A percentile compares a stretch with the other conserved stretches of the same genome.
phyloP scores from a whole-genome alignment of 768 basidiomycete genomes.

The Mycena latifolia region DNA sequence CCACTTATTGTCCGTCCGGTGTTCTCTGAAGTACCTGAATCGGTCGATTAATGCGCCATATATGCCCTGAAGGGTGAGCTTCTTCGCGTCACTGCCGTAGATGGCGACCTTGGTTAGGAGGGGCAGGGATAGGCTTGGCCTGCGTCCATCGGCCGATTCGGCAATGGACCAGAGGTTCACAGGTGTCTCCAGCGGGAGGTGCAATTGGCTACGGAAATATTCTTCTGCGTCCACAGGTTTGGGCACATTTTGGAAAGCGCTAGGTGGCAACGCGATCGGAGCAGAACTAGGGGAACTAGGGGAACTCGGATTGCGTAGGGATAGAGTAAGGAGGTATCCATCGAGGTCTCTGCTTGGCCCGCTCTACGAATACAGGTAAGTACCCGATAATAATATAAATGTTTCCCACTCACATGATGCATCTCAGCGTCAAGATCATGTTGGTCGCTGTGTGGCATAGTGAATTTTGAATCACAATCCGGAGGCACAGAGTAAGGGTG shows the following conservation, averaged over 20 bases:
- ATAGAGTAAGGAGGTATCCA: too few relatives aligned
- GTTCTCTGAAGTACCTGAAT: constrained; percentile 63
- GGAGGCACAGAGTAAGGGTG: background rate
- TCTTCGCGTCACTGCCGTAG: constrained; percentile 65
- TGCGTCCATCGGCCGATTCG: constrained; percentile 1
- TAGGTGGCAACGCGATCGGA: constrained; percentile 3
- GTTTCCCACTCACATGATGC: background rate
- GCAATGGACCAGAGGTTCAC: constrained; percentile 10
- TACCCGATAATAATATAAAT: background rate
- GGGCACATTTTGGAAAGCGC: background rate
- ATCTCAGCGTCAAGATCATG: background rate
- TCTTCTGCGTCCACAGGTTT: constrained; percentile 3
- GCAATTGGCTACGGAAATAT: background rate
- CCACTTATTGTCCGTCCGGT: constrained; percentile 61
- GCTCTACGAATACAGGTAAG: background rate
- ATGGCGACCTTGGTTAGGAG: constrained; percentile 69
- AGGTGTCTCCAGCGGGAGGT: background rate
- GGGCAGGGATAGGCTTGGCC: background rate
- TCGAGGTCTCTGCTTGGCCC: too few relatives aligned
- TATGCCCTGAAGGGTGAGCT: constrained; percentile 72
- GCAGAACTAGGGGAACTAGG: background rate
- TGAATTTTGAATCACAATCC: background rate
- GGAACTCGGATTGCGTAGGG: background rate
- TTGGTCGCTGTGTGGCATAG: constrained; percentile 14
- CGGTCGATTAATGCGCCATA: constrained; percentile 66